Evolutionary conservation across 2,329 filamentous ascomycete species (phyloP).

Genomic region (Boeremia lycopersici): DNA sequence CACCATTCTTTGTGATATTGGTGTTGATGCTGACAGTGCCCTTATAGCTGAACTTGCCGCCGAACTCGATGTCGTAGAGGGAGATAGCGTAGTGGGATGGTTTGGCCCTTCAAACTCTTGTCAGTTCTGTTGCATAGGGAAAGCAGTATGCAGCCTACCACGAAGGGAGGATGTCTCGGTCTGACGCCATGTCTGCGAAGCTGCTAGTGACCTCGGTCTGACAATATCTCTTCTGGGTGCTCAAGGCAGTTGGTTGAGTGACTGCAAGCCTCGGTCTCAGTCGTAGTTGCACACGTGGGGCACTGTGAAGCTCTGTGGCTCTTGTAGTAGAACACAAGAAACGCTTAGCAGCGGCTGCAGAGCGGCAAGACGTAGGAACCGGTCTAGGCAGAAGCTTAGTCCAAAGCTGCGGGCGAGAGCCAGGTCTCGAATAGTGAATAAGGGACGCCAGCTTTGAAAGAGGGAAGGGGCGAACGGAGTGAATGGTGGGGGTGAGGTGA

Average conservation of each 20-base stretch:
- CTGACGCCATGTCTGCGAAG: constrained; percentile 51
- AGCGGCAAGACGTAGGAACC: constrained; percentile 14
- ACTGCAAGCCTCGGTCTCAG: constrained; percentile 22
- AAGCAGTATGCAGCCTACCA: constrained; percentile 42
- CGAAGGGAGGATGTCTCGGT: constrained; percentile 54
- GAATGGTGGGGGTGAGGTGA: constrained; percentile 11
- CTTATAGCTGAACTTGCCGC: constrained; percentile 78
- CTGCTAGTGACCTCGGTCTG: constrained; percentile 40
- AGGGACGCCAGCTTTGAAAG: constrained; percentile 42
- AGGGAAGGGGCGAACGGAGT: constrained; percentile 13
- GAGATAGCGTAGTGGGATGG: constrained; percentile 85
- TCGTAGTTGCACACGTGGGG: constrained; percentile 24
- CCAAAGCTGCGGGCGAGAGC: constrained; percentile 41
- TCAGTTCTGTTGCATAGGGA: constrained; percentile 21
- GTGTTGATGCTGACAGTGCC: constrained; percentile 82
- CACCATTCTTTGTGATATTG: constrained; percentile 67
- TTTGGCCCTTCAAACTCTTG: constrained; percentile 65
- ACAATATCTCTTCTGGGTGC: constrained; percentile 36
- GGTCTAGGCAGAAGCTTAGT: constrained; percentile 26
- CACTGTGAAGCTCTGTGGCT: constrained; percentile 26
- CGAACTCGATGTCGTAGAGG: constrained; percentile 76
- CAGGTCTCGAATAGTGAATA: constrained; percentile 39
- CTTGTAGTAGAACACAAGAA: constrained; percentile 24
- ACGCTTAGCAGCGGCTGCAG: constrained; percentile 18
- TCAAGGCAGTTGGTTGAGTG: constrained; percentile 19